Evolutionary conservation across 805 yeast species (phyloP), one percentile per base, ranked within the genome.

Genomic region (Dipodascopsis tothii): DNA sequence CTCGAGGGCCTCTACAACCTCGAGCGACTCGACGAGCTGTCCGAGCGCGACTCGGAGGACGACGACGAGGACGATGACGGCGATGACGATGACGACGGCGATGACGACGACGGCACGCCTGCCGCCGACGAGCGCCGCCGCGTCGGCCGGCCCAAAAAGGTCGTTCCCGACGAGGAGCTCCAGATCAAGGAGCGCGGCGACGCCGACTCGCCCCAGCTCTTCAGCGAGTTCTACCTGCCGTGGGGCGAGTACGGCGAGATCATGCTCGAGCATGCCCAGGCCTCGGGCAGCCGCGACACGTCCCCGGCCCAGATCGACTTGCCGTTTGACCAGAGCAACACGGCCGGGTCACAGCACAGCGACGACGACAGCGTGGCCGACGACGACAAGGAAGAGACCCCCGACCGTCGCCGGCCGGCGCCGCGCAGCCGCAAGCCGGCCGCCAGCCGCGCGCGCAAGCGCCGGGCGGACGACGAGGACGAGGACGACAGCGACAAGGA

Each of bases 1-100:
- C 66, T 84, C 21, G 63, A 55, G 1, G 62, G 62, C 27, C 61
- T 74, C 30, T 84, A 81, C 57, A 71, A 83, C 54, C 62, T 83
- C 40, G 67, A 70, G 4, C 75, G 73, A 20, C 64, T 81, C 6
- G 86, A 81, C 47, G 72, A 68, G 21, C 50, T 79, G 19, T 9
- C 30, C 11, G 30, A 25, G 30, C 30, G 14, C 11, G 14, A 14
- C 30, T 25, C 30, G 9, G 21, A 16, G 7, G 35, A 33, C 35
- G 18, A 11, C 18, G 35, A 33, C 9, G 35, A 33, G 18, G 35
- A 14, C 33, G 57, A 46, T 5, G 50, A 43, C 16, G 53, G 40
- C 9, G 44, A 22, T 4, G 43, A 40, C 17, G 56, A 44, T 37
- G 51, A 48, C 23, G 44, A 28, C 5, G 47, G 41, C 19, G 34